Evolutionary conservation across 75 land plant species (phyloP).

Genomic region (Ceratopteris richardii): DNA sequence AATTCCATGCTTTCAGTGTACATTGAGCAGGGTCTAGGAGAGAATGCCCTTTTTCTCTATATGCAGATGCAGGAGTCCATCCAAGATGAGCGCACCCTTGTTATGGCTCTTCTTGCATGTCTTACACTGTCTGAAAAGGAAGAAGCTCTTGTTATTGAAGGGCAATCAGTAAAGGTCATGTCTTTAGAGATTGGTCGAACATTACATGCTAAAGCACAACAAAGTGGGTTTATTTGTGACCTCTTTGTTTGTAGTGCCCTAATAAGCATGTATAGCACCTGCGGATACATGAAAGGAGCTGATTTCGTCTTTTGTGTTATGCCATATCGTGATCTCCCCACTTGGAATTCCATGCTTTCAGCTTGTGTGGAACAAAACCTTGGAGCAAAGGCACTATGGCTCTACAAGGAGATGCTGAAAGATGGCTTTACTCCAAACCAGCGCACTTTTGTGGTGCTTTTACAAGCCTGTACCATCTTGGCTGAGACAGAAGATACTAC

Average conservation of each 20-base stretch:
- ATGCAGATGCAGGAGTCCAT: slow-evolving; percentile 37
- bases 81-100: slow-evolving; percentile 36
- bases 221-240: not conserved
- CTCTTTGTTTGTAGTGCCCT: not conserved
- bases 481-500: slow-evolving; percentile 3
- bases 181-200: not conserved
- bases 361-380: not conserved
- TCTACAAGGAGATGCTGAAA: not conserved
- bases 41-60: slow-evolving; percentile 18
- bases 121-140: not conserved
- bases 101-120: slow-evolving; percentile 25
- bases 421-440: not conserved
- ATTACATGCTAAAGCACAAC: not conserved
- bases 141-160: slow-evolving; percentile 1
- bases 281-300: not conserved
- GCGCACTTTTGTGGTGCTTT: slow-evolving; percentile 3
- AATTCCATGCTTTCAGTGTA: slow-evolving; percentile 20
- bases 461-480: not conserved
- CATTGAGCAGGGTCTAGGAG: slow-evolving; percentile 14
- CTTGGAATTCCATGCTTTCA: slow-evolving; percentile 3
- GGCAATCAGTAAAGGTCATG: not conserved
- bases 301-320: not conserved
- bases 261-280: not conserved
- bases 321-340: not conserved
- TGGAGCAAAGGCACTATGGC: not conserved